Percentiles rank a stretch among this genome's conserved stretches.
Conservation (phyloP, 2,329 filamentous ascomycete species). For the Aspergillus ruber region DNA sequence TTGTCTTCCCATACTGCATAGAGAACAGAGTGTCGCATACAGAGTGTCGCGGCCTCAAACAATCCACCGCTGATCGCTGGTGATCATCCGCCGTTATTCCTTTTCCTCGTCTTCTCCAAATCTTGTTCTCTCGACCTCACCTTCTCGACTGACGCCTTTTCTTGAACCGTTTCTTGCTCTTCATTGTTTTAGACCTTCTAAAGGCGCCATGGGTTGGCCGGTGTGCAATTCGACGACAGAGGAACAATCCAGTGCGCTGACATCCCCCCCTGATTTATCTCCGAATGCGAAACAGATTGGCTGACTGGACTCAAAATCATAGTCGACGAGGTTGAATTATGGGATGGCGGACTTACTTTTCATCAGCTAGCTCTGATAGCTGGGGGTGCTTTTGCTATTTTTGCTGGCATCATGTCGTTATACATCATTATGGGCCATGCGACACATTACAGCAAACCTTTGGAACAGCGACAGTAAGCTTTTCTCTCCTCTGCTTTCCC, state of each 20-base stretch:
- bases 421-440: slow-evolving; percentile 53
- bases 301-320: slow-evolving; percentile 6
- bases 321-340: slow-evolving; percentile 47
- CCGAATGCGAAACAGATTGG: not conserved
- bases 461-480: slow-evolving; percentile 54
- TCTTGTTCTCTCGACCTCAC: not conserved
- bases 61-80: not conserved
- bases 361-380: slow-evolving; percentile 52
- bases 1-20: too few species aligned
- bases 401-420: slow-evolving; percentile 47
- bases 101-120: not conserved
- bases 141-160: not conserved
- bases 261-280: not conserved
- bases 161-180: not conserved
- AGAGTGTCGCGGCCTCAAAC: not conserved
- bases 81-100: not conserved
- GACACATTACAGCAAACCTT: slow-evolving; percentile 54
- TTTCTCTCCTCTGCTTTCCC: not conserved
- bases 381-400: slow-evolving; percentile 46
- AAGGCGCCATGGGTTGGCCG: slow-evolving; percentile 36
- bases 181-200: not conserved
- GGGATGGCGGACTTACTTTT: slow-evolving; percentile 48
- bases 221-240: slow-evolving; percentile 48
- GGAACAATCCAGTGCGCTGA: slow-evolving; percentile 37
- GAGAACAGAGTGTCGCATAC: too few species aligned